A percentile compares a stretch with the other conserved stretches of the same genome.
Evolutionary conservation across 768 basidiomycete genomes (phyloP).

Genomic region (Aureoboletus auriporus): DNA sequence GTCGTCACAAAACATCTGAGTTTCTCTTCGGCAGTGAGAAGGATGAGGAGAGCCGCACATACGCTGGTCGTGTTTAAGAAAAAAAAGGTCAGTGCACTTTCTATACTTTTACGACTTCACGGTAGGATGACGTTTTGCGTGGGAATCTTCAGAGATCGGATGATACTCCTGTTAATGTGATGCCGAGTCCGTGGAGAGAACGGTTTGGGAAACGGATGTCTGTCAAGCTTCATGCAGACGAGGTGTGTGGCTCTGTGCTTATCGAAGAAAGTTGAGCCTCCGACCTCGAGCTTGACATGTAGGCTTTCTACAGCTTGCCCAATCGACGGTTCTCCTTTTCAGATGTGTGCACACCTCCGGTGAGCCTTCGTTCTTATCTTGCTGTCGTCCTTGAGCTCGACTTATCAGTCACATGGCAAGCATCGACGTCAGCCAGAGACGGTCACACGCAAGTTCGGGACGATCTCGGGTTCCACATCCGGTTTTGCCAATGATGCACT

Average conservation of each 20-base stretch:
- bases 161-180: conserved; percentile 20
- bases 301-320: conserved; percentile 27
- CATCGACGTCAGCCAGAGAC: not conserved
- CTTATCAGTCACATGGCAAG: not conserved
- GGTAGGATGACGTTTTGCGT: not conserved
- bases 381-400: not conserved
- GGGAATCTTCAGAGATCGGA: conserved; percentile 16
- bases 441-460: conserved; percentile 21
- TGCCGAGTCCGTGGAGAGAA: conserved; percentile 26
- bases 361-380: conserved; percentile 6
- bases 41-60: conserved; percentile 17
- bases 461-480: conserved; percentile 21
- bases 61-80: conserved; percentile 21
- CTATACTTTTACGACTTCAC: too few relatives aligned
- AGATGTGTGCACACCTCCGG: conserved; percentile 12
- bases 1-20: conserved; percentile 10
- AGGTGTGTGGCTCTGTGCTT: conserved; percentile 14
- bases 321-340: conserved; percentile 30
- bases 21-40: conserved; percentile 20
- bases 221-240: conserved; percentile 21
- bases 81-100: conserved; percentile 20
- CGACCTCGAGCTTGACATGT: not conserved
- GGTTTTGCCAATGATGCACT: not conserved
- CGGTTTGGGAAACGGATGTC: conserved; percentile 29
- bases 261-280: not conserved